Base-by-base conservation (phyloP, 495 filamentous ascomycete species). In the Terfezia claveryi region DNA sequence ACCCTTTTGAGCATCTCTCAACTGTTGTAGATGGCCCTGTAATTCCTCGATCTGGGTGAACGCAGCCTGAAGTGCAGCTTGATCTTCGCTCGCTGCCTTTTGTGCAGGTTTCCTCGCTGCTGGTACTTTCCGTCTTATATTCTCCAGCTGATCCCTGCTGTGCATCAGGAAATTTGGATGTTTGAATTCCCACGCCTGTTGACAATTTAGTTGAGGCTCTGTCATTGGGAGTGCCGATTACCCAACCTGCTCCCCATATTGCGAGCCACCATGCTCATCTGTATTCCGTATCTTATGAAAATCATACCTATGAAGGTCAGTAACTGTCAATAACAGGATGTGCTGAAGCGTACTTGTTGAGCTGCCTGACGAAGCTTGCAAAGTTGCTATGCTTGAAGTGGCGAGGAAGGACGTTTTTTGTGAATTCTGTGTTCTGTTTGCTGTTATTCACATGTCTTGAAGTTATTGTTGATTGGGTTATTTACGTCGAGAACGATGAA, bases 321-420 rank as follows among this genome's bases (percentile, higher is more conserved):
- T 46, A 20, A 14, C 8, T 20, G 1, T 46, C 12, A 2, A 5
- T 20, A 46, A 5, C 14, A 5, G 14, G 8, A 46, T 2, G 41
- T 46, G 17, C 8, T 1, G 8, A 46, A 20, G 4, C 59, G 68
- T 94, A 99, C 67, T 99, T 99, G 73, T 99, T 99, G 51, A 99
- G 72, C 68, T 99, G 91, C 61, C 91, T 83, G 49, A 99, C 91
- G 61, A 99, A 99, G 71, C 87, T 94, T 46, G 92, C 91, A 67
- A 99, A 96, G 67, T 99, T 99, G 78, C 86, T 93, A 69, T 96
- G 89, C 71, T 96, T 99, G 74, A 96, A 96, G 66, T 99, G 91
- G 66, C 94, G 94, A 0, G 91, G 92, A 17, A 98, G 75, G 60
- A 99, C 95, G 51, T 82, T 81, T 68, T 94, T 96, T 50, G 91